A percentile compares a stretch with the other conserved stretches of the same genome.
Evolutionary conservation across 2,329 filamentous ascomycete species (phyloP).

Genomic region (Aspergillus alliaceus): DNA sequence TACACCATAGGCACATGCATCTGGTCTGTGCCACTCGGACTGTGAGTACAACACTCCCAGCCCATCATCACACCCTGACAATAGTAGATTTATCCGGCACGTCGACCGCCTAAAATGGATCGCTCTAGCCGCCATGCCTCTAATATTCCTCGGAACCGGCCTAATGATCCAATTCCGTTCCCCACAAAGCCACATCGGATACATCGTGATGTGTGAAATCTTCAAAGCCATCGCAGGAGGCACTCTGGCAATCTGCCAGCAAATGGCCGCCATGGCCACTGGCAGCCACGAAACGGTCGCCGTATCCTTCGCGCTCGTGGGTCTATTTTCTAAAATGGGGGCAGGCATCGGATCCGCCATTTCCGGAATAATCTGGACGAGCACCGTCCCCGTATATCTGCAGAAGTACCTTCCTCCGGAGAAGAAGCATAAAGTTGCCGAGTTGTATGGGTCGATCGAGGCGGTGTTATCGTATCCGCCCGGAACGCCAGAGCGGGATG

Average conservation of each 20-base stretch:
- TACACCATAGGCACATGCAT: constrained; percentile 23
- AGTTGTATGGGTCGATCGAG: constrained; percentile 17
- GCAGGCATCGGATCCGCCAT: constrained; percentile 22
- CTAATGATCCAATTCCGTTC: constrained; percentile 27
- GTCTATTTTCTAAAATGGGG: constrained; percentile 23
- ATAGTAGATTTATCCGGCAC: constrained; percentile 14
- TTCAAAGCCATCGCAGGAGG: constrained; percentile 22
- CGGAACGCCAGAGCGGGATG: constrained; percentile 42
- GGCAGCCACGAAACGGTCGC: constrained; percentile 24
- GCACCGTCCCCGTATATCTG: constrained; percentile 18
- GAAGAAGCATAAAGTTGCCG: constrained; percentile 14
- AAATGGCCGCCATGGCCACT: constrained; percentile 23
- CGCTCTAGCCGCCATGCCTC: constrained; percentile 17
- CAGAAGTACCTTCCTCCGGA: constrained; percentile 15
- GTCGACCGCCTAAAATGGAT: constrained; percentile 22
- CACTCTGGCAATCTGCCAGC: constrained; percentile 21
- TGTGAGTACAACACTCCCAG: background rate
- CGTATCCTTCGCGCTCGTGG: constrained; percentile 22
- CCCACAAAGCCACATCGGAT: constrained; percentile 14
- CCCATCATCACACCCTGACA: background rate
- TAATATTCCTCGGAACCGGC: constrained; percentile 21
- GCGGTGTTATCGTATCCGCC: constrained; percentile 35
- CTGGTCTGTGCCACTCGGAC: constrained; percentile 19
- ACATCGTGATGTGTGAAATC: constrained; percentile 22
- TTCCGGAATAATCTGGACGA: constrained; percentile 25